Conservation (phyloP, 140 eudicot genomes). For the Anethum foeniculum region DNA sequence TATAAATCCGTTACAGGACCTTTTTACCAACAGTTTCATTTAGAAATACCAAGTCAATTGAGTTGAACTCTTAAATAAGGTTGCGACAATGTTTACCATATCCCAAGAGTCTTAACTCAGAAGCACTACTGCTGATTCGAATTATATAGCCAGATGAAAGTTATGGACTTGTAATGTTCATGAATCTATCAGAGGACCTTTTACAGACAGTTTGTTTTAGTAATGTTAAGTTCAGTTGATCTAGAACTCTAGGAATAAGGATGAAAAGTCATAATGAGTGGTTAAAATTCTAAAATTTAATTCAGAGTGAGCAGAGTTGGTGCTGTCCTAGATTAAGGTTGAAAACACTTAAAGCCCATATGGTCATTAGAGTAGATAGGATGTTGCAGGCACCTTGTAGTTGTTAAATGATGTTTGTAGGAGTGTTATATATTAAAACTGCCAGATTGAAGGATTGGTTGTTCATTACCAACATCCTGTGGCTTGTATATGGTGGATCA, state of each 20-base stretch:
- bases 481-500: not conserved
- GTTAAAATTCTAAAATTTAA: not conserved
- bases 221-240: not conserved
- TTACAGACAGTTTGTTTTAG: not conserved
- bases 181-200: not conserved
- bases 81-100: not conserved
- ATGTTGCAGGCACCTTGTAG: not conserved
- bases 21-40: not conserved
- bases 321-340: not conserved
- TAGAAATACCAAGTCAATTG: not conserved
- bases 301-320: not conserved
- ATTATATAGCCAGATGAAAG: constrained; percentile 1
- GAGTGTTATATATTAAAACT: not conserved
- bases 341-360: not conserved
- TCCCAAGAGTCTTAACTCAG: not conserved
- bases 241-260: not conserved
- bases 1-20: not conserved
- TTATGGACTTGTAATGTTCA: not conserved
- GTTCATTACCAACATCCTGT: not conserved
- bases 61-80: not conserved
- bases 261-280: not conserved
- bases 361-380: not conserved
- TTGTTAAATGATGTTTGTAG: not conserved
- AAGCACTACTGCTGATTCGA: not conserved
- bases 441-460: not conserved